Evolutionary conservation across 2,329 filamentous ascomycete genomes (phyloP), one percentile per base, ranked within the genome.

Genomic region (Ascochyta lentis): DNA sequence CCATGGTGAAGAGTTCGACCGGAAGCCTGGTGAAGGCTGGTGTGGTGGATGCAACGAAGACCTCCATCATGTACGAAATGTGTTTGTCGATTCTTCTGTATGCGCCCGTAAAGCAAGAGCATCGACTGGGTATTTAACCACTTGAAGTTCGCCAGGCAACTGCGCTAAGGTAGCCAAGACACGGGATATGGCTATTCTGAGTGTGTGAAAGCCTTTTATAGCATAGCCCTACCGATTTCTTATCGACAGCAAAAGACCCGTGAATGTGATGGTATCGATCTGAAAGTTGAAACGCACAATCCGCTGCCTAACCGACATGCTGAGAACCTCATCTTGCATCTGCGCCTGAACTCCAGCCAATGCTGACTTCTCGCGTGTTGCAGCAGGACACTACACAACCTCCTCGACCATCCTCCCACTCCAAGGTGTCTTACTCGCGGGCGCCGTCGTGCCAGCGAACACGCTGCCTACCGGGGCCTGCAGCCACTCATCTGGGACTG

Each of bases 401-500:
- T 76, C 72, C 33, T 75, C 72, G 0, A 76, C 72, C 73, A 76
- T 76, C 13, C 67, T 58, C 7, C 72, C 71, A 16, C 58, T 63
- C 47, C 68, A 75, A 6, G 70, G 65, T 37, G 58, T 61, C 34
- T 60, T 60, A 1, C 57, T 47, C 6, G 64, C 57, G 24, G 70
- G 67, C 47, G 66, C 72, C 5, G 68, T 52, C 13, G 58, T 49
- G 1, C 68, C 68, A 4, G 69, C 38, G 67, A 92, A 90, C 4
- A 89, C 72, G 31, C 73, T 78, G 4, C 89, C 89, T 0, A 80
- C 78, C 0, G 89, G 89, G 0, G 83, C 83, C 9, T 81, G 80
- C 26, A 92, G 70, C 79, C 91, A 87, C 67, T 91, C 89, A 4
- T 83, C 81, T 0, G 90, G 87, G 10, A 92, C 84, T 23, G 81